Percentiles rank a stretch among this genome's conserved stretches.
Evolutionary conservation across 257 asterid species (phyloP).

Genomic region (Pogostemon cablin): DNA sequence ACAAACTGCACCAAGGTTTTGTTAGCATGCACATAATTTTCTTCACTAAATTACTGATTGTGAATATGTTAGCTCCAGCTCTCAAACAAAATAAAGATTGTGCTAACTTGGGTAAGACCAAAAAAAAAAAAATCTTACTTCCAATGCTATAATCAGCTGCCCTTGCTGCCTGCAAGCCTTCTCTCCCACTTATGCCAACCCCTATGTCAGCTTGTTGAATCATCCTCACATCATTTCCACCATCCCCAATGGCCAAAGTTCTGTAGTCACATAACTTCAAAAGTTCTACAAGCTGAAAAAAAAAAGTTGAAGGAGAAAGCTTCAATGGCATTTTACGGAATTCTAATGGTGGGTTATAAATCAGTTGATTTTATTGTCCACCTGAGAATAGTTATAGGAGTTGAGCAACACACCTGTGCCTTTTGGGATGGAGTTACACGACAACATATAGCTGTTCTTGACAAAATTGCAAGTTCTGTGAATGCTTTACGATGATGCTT

Average conservation of each 20-base stretch:
- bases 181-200: slow-evolving; percentile 99
- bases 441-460: slow-evolving; percentile 96
- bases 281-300: slow-evolving; percentile 83
- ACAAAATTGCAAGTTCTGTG: slow-evolving; percentile 89
- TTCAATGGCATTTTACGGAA: slow-evolving; percentile 25
- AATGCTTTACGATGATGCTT: slow-evolving; percentile 85
- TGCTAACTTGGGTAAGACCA: slow-evolving; percentile 6
- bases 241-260: slow-evolving; percentile 99
- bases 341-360: no score
- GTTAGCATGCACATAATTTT: slow-evolving; percentile 13
- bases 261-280: slow-evolving; percentile 91
- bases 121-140: slow-evolving; percentile 60
- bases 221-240: slow-evolving; percentile 99
- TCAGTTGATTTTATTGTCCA: not conserved
- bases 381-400: slow-evolving; percentile 21
- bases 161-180: slow-evolving; percentile 99
- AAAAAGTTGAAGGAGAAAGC: not conserved
- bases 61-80: slow-evolving; percentile 17
- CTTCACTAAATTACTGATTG: slow-evolving; percentile 18
- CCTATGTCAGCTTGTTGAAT: slow-evolving; percentile 99
- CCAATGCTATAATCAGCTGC: slow-evolving; percentile 99
- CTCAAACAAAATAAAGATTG: slow-evolving; percentile 24
- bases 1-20: not conserved
- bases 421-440: slow-evolving; percentile 99
- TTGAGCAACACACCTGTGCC: slow-evolving; percentile 74